phyloP scores from a whole-genome alignment of 495 filamentous ascomycete genomes.

The Paragyromitra xinjiangensis region DNA sequence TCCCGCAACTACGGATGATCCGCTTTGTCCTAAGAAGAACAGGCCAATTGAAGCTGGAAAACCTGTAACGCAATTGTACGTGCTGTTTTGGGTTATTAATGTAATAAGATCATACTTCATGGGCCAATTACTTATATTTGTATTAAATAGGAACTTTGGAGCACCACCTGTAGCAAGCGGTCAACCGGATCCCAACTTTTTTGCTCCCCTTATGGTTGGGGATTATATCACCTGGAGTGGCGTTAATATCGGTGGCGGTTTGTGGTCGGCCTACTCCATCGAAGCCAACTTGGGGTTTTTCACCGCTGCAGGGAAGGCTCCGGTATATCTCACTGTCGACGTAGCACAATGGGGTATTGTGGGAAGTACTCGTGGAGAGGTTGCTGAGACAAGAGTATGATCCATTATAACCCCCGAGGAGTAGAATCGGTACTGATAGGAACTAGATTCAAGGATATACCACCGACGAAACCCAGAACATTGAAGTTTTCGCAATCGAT shows the following conservation, averaged over 20 bases:
- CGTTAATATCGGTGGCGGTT: slow-evolving; percentile 4
- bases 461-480: slow-evolving; percentile 34
- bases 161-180: slow-evolving; percentile 11
- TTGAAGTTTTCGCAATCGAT: slow-evolving; percentile 40
- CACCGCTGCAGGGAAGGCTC: slow-evolving; percentile 13
- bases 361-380: slow-evolving; percentile 24
- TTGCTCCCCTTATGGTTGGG: slow-evolving; percentile 34
- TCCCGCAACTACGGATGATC: slow-evolving; percentile 27
- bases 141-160: slow-evolving; percentile 17
- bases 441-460: slow-evolving; percentile 41
- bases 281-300: slow-evolving; percentile 32
- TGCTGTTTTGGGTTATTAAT: background rate
- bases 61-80: slow-evolving; percentile 14
- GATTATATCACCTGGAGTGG: slow-evolving; percentile 27
- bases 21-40: slow-evolving; percentile 31
- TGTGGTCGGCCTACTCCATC: slow-evolving; percentile 29
- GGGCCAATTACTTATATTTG: background rate
- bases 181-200: slow-evolving; percentile 32
- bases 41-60: slow-evolving; percentile 6
- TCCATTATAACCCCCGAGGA: too few species aligned
- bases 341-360: slow-evolving; percentile 42
- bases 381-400: slow-evolving; percentile 36
- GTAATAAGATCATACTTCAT: background rate
- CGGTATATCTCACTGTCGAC: slow-evolving; percentile 34
- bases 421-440: slow-evolving; percentile 1